Evolutionary conservation across 345 rosid genomes (phyloP), one percentile per base, ranked within the genome.

Genomic region (Sisymbrium altissimum): DNA sequence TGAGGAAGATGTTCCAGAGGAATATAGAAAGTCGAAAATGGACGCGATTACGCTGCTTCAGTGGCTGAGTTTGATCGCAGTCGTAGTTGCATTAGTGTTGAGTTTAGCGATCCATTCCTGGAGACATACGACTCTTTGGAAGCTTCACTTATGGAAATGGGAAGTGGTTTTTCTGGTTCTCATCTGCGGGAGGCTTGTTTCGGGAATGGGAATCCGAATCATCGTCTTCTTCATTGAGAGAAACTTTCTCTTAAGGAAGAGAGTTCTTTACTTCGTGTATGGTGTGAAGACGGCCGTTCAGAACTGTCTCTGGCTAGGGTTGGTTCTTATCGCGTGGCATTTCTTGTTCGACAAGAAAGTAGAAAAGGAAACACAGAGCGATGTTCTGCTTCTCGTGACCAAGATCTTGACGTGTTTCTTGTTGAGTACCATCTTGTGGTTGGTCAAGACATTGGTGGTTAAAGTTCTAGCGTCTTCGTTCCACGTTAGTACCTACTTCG

Each of bases 401-500:
- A 88, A 83, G 64, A 68, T 89, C 25, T 71, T 91, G 48, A 64
- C 87, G 0, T 92, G 97, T 75, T 86, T 92, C 68, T 41, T 91
- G 76, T 76, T 88, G 0, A 86, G 85, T 2, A 88, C 85, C 6
- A 71, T 84, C 64, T 50, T 95, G 7, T 95, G 99, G 97, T 71
- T 94, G 39, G 45, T 89, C 17, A 94, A 94, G 85, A 94, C 96
- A 4, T 60, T 94, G 17, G 82, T 89, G 67, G 90, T 94, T 5
- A 91, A 94, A 74, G 93, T 86, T 0, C 69, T 94, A 4, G 97
- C 98, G 2, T 94, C 95, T 1, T 88, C 93, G 0, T 94, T 94
- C 70, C 98, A 94, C 48, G 97, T 94, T 0, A 91, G 96, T 50
- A 89, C 98, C 0, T 94, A 94, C 70, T 94, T 94, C 9, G 98